Base-by-base conservation (phyloP, 2,329 filamentous ascomycete species). In the Dryadomyces sulphureus region DNA sequence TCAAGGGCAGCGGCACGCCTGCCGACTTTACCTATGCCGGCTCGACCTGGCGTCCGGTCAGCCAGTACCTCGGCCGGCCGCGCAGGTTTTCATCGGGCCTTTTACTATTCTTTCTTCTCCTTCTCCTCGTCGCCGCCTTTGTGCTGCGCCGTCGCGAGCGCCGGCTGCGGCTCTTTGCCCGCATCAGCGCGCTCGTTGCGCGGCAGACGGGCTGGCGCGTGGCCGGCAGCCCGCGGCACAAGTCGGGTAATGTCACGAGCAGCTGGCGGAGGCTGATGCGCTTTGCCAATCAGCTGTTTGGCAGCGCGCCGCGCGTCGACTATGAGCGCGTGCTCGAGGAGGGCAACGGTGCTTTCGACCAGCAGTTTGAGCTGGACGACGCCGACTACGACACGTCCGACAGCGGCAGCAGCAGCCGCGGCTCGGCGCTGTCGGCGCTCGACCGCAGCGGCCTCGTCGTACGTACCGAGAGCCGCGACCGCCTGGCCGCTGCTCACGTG, bases 281-380 rank as follows among this genome's bases (percentile, higher is more conserved):
- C n/a, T n/a, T n/a, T 55, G 70, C 72, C 7, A 72, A 71, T 51
- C 85, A 83, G 57, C 62, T 92, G 5, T 83, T 93, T 50, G 74
- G 73, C 14, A 71, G 75, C 7, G 7, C 7, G 5, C 49, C 43
- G 20, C 63, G 60, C 43, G 63, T 66, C 1, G 67, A 73, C 3
- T 95, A 95, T 57, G 89, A 95, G 58, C 79, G 87, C 25, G 81
- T 95, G 3, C 65, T 93, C 44, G 88, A 95, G 63, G 84, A 89
- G 54, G 88, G 84, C 12, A 7, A n/a, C 34, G 17, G n/a, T 8
- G 11, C 16, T 11, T n/a, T 36, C 14, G 34, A 36, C 12, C 34
- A 11, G 3, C 7, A 87, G 38, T 90, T 94, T 57, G 89, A 95
- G 59, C 73, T 95, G 2, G 77, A 74, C 24, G 78, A 78, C 16